phyloP scores from a whole-genome alignment of 148 eudicot genomes.

The Silene conica region DNA sequence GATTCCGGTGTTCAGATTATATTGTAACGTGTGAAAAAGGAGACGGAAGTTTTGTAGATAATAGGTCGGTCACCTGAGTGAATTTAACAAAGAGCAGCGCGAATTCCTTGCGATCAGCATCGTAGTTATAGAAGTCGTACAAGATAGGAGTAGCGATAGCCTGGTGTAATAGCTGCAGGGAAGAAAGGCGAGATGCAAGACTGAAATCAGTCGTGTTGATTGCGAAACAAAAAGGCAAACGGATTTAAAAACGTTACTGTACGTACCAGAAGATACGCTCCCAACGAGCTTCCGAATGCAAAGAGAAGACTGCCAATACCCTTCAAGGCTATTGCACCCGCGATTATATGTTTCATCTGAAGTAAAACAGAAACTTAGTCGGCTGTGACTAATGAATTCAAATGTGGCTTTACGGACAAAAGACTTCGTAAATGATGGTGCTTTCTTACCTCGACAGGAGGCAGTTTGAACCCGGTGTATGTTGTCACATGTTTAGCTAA shows the following conservation, averaged over 20 bases:
- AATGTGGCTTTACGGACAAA: background rate
- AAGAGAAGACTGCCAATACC: constrained; percentile 80
- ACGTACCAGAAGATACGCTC: constrained; percentile 42
- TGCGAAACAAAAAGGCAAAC: too few relatives aligned
- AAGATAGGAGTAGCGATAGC: constrained; percentile 66
- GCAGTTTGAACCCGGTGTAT: constrained; percentile 60
- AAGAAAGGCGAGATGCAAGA: background rate
- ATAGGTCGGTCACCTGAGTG: constrained; percentile 50
- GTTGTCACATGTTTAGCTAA: constrained; percentile 53
- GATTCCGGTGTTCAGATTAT: too few relatives aligned
- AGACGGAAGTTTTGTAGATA: too few relatives aligned
- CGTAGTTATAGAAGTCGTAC: constrained; percentile 92
- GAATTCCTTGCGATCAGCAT: constrained; percentile 61
- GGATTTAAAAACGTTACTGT: background rate
- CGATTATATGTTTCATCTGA: constrained; percentile 63
- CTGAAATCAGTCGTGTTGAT: background rate
- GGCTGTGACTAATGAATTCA: background rate
- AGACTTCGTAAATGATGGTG: background rate
- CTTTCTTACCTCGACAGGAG: constrained; percentile 54
- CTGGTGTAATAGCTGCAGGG: constrained; percentile 62
- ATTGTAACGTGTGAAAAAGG: too few relatives aligned
- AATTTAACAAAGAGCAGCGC: constrained; percentile 64
- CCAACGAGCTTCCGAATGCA: constrained; percentile 66
- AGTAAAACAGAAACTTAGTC: constrained; percentile 1
- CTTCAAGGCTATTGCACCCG: constrained; percentile 67